Evolutionary conservation across 176 grass and related monocot genomes (phyloP).

Genomic region (Ensete ventricosum): DNA sequence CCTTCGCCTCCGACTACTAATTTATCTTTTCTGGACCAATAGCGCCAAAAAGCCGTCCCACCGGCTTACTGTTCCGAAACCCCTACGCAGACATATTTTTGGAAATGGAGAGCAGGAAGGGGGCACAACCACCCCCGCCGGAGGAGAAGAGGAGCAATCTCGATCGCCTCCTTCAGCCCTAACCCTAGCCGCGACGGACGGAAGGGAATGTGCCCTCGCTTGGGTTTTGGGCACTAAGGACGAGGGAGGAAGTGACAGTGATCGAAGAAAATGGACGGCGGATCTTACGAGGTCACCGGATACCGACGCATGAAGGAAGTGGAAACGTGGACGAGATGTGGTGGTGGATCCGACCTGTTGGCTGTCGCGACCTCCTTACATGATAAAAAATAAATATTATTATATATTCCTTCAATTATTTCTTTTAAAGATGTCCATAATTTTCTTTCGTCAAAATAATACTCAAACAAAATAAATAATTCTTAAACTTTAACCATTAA

Average conservation of each 20-base stretch:
- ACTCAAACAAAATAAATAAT: too few species aligned
- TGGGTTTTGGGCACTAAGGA: not conserved
- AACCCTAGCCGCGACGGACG: conserved; percentile 10
- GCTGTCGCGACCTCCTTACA: too few species aligned
- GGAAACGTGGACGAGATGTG: not conserved
- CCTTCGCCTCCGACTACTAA: not conserved
- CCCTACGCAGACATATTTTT: not conserved
- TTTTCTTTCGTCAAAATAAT: too few species aligned
- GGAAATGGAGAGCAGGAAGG: not conserved
- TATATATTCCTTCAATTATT: too few species aligned
- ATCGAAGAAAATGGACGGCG: conserved; percentile 16
- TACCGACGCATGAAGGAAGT: not conserved
- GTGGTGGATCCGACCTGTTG: too few species aligned
- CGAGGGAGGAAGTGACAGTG: not conserved
- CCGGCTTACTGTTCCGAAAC: not conserved
- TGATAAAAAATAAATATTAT: too few species aligned
- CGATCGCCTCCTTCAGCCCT: conserved; percentile 3
- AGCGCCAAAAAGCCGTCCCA: too few species aligned
- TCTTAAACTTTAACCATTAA: not conserved
- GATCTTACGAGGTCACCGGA: not conserved
- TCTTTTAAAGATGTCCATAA: too few species aligned
- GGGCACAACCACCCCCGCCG: not conserved
- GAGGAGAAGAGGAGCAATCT: conserved; percentile 4
- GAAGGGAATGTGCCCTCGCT: not conserved
- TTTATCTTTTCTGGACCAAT: not conserved